phyloP scores from a whole-genome alignment of 2,329 filamentous ascomycete genomes.

The Madurella fahalii region DNA sequence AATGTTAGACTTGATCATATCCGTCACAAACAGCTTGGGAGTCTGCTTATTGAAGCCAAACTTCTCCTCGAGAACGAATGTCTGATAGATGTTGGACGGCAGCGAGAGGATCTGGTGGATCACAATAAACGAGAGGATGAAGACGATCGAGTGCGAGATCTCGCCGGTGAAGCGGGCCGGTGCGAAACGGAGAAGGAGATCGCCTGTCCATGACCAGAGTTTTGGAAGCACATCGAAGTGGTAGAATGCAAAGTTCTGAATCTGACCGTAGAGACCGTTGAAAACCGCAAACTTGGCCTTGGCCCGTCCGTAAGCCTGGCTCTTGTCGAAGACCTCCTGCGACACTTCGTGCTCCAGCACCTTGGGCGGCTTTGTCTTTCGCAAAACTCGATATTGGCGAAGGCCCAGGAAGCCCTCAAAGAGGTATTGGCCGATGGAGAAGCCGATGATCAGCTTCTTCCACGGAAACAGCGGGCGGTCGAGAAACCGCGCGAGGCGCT shows the following conservation, averaged over 20 bases:
- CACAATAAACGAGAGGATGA: conserved; percentile 81
- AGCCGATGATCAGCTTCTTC: conserved; percentile 94
- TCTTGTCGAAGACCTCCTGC: conserved; percentile 88
- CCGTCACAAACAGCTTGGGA: conserved; percentile 76
- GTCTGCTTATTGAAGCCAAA: conserved; percentile 99
- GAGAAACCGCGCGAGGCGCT: conserved; percentile 77
- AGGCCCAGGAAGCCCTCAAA: conserved; percentile 86
- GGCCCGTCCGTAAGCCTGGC: conserved; percentile 90
- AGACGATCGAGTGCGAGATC: conserved; percentile 88
- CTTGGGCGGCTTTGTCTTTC: conserved; percentile 74
- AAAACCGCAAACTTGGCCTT: conserved; percentile 88
- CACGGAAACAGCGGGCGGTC: conserved; percentile 93
- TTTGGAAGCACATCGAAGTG: conserved; percentile 87
- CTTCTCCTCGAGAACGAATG: conserved; percentile 92
- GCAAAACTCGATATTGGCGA: conserved; percentile 84
- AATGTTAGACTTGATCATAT: conserved; percentile 87
- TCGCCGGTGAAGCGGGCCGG: conserved; percentile 81
- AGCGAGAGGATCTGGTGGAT: conserved; percentile 75
- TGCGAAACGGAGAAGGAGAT: conserved; percentile 67
- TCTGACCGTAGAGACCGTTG: conserved; percentile 75
- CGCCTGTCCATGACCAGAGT: conserved; percentile 79
- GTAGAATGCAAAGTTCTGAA: conserved; percentile 86
- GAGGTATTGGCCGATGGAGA: conserved; percentile 85
- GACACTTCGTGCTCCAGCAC: conserved; percentile 85
- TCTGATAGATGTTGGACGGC: conserved; percentile 83